Evolutionary conservation across 345 rosid genomes (phyloP).

Genomic region (Brassica napus): DNA sequence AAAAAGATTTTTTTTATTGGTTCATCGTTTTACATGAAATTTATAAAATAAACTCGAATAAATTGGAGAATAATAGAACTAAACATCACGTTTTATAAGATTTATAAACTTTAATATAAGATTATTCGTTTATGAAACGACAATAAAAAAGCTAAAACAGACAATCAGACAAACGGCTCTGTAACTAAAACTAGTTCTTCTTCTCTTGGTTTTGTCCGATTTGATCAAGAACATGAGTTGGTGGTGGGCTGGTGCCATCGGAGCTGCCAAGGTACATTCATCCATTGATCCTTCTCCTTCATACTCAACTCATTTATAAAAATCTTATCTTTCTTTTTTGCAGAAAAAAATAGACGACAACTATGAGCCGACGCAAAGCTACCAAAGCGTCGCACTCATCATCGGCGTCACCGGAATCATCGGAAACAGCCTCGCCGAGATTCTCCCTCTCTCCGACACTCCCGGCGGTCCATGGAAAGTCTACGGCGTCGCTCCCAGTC

Average conservation of each 20-base stretch:
- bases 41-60: background rate
- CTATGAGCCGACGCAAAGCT: background rate
- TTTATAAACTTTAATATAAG: background rate
- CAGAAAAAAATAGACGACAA: background rate
- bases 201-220: background rate
- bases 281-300: background rate
- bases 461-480: slow-evolving; percentile 3
- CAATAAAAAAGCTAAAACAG: background rate
- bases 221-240: background rate
- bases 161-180: background rate
- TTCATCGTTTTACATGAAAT: background rate
- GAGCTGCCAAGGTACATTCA: background rate
- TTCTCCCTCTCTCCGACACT: background rate
- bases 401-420: background rate
- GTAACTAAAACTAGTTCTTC: background rate
- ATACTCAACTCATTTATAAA: background rate
- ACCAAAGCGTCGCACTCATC: background rate
- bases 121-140: background rate
- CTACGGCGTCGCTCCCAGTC: background rate
- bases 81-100: background rate
- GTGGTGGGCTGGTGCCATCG: slow-evolving; percentile 3
- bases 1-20: background rate
- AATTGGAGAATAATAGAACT: background rate
- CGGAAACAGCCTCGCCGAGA: background rate
- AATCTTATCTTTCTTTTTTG: background rate